These are phyloP conservation scores for Zymoseptoria tritici DNA, from an alignment of 2,329 filamentous ascomycete genomes.

Conservation along the genomic window DNA sequence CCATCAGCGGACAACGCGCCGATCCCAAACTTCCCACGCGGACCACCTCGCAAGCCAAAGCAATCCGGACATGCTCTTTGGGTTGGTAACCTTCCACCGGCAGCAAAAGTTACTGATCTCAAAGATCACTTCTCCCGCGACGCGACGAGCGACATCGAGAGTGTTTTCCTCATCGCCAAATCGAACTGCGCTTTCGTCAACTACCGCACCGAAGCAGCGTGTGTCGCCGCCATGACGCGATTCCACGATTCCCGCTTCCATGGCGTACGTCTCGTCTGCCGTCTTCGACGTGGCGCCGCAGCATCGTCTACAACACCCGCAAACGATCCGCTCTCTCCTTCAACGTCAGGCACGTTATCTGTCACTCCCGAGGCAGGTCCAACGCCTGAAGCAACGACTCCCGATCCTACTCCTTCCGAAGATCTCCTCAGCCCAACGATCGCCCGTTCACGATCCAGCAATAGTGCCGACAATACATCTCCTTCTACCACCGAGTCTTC, in stretches of 20 bases:
- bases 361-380: not conserved
- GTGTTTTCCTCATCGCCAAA: slow-evolving; percentile 88
- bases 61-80: slow-evolving; percentile 82
- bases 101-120: slow-evolving; percentile 72
- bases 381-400: not conserved
- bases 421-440: slow-evolving; percentile 16
- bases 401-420: not conserved
- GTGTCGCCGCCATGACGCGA: slow-evolving; percentile 66
- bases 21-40: slow-evolving; percentile 42
- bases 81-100: slow-evolving; percentile 88
- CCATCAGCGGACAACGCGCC: slow-evolving; percentile 20
- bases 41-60: slow-evolving; percentile 59
- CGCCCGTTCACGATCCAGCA: slow-evolving; percentile 14
- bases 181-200: slow-evolving; percentile 98
- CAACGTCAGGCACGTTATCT: not conserved
- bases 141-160: slow-evolving; percentile 68
- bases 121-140: slow-evolving; percentile 85
- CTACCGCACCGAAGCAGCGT: slow-evolving; percentile 73
- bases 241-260: slow-evolving; percentile 90
- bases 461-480: slow-evolving; percentile 1
- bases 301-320: slow-evolving; percentile 11
- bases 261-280: slow-evolving; percentile 76
- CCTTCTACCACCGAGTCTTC: slow-evolving; percentile 4
- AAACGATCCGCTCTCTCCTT: slow-evolving; percentile 2
- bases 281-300: slow-evolving; percentile 52